Evolutionary conservation across 352 stramenopile genomes (phyloP), one percentile per base, ranked within the genome.

Genomic region (Peronosclerospora sorghi): DNA sequence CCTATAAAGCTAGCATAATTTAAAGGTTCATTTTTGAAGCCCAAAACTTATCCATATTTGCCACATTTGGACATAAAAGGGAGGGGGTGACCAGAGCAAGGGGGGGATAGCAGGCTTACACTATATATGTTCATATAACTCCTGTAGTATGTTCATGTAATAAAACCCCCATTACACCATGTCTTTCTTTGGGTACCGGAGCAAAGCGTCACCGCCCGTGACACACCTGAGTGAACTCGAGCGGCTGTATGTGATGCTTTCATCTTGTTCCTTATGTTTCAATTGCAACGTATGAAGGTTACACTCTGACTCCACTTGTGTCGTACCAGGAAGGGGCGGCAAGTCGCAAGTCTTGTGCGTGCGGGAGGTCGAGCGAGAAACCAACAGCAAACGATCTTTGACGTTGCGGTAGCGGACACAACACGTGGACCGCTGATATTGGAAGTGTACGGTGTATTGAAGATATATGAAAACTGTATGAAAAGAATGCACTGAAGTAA

Each of bases 341-440:
- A 91, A 36, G 52, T 91, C 12, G 72, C 79, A 45, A 91, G 79
- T 45, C 68, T 91, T 32, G 79, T 91, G 38, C 79, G 79, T 32
- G 75, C 79, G 2, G 79, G 79, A 29, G 76, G 69, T n/a, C 65
- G 73, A 41, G 79, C 79, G 24, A 87, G 83, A 60, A 87, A 91
- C 59, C 75, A 85, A 42, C 68, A 86, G 59, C 78, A 91, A 64
- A 88, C 78, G 40, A 83, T 52, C 41, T 91, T 91, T 42, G 79
- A 91, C 38, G 75, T 88, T 35, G 51, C 63, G 10, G 59, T 91
- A 13, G 57, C 56, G 0, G 69, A 89, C 29, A 86, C 77, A 10
- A 23, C 67, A 27, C 65, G 72, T 26, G 72, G 79, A 0, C 54
- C 51, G 30, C 48, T 87, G 1, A 20, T 44, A 9, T 38, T 88